Conservation (phyloP, 495 filamentous ascomycete genomes). For the Pseudomonodictys pantanalensis region DNA sequence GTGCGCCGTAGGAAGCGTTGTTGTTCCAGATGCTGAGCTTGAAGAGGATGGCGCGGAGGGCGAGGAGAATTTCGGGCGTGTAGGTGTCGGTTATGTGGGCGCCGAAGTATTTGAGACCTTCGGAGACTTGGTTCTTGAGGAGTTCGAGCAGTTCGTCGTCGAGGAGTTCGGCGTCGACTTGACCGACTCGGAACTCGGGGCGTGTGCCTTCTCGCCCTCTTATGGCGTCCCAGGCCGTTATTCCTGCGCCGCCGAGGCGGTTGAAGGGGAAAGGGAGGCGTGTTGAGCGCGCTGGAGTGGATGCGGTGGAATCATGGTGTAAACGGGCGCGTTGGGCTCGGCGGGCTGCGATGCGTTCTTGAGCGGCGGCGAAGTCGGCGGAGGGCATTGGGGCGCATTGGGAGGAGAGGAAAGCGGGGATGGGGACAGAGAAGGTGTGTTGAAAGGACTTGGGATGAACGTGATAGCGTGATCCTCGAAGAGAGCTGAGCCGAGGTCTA, state of each 20-base stretch:
- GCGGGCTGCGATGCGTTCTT: slow-evolving; percentile 76
- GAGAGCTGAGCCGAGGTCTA: slow-evolving; percentile 14
- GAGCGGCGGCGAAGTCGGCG: slow-evolving; percentile 78
- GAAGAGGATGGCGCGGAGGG: slow-evolving; percentile 76
- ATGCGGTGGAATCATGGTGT: slow-evolving; percentile 35
- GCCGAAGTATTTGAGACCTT: slow-evolving; percentile 84
- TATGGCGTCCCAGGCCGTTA: slow-evolving; percentile 66
- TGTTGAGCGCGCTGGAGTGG: slow-evolving; percentile 39
- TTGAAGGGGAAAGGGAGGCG: slow-evolving; percentile 65
- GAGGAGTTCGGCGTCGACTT: slow-evolving; percentile 92
- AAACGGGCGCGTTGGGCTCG: slow-evolving; percentile 66
- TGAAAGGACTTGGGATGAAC: neutral
- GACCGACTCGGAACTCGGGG: slow-evolving; percentile 89
- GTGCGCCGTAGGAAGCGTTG: slow-evolving; percentile 89
- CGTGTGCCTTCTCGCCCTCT: slow-evolving; percentile 72
- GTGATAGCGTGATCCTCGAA: neutral
- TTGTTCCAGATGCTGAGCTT: slow-evolving; percentile 97
- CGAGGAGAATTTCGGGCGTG: slow-evolving; percentile 78
- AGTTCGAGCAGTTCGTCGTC: slow-evolving; percentile 90
- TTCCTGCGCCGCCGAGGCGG: slow-evolving; percentile 53
- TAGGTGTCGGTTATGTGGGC: slow-evolving; percentile 71
- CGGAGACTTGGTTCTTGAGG: slow-evolving; percentile 80
- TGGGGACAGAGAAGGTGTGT: neutral
- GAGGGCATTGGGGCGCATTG: slow-evolving; percentile 56
- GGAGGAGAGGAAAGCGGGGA: neutral